These are phyloP conservation scores for Xylaria sp. DNA, from an alignment of 495 filamentous ascomycete species.

Conservation along the genomic window DNA sequence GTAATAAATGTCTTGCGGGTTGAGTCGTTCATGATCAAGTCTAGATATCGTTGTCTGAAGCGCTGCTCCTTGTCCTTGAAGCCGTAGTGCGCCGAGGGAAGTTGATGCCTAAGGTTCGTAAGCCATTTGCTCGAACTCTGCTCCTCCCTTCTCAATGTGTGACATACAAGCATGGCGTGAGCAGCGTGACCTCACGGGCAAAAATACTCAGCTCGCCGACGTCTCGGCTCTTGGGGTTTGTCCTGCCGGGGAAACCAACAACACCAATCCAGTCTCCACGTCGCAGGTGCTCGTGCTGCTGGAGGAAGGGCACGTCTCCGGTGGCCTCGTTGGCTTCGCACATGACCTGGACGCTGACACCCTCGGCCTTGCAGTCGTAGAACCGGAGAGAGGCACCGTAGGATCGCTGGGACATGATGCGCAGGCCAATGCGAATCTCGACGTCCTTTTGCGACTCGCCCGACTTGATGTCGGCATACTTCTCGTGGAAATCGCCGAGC, in stretches of 20 bases:
- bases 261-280: slow-evolving; percentile 76
- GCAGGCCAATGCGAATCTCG: slow-evolving; percentile 75
- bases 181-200: slow-evolving; percentile 80
- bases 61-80: slow-evolving; percentile 94
- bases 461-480: slow-evolving; percentile 79
- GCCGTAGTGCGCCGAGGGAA: slow-evolving; percentile 90
- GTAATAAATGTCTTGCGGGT: slow-evolving; percentile 82
- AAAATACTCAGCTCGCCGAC: slow-evolving; percentile 95
- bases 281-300: slow-evolving; percentile 89
- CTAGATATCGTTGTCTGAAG: slow-evolving; percentile 89
- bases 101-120: slow-evolving; percentile 63
- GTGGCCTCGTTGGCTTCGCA: slow-evolving; percentile 78
- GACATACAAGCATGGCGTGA: slow-evolving; percentile 79
- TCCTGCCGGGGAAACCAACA: slow-evolving; percentile 86
- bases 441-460: slow-evolving; percentile 80
- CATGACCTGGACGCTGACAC: slow-evolving; percentile 87
- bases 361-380: slow-evolving; percentile 80
- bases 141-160: not conserved
- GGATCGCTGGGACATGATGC: slow-evolving; percentile 88
- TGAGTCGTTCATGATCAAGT: slow-evolving; percentile 92
- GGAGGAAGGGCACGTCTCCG: slow-evolving; percentile 67
- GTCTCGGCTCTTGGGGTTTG: slow-evolving; percentile 83
- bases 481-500: slow-evolving; percentile 74
- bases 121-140: not conserved
- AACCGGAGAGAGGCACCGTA: slow-evolving; percentile 88